Conservation (phyloP, 75 land plant genomes). For the Gnetum montanum region DNA sequence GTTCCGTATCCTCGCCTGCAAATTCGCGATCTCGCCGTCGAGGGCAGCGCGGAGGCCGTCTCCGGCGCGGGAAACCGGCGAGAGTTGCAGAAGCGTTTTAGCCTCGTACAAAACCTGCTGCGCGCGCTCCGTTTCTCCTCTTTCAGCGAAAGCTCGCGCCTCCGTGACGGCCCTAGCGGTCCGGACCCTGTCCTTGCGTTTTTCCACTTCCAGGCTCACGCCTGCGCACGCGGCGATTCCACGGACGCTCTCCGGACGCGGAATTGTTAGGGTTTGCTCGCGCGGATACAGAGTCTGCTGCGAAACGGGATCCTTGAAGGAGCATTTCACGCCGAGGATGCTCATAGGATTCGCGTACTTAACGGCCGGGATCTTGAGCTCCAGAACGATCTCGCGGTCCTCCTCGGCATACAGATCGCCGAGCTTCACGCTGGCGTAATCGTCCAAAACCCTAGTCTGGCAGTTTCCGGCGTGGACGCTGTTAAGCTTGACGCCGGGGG, state of each 20-base stretch:
- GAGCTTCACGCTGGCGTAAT: slow-evolving; percentile 9
- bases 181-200: slow-evolving; percentile 14
- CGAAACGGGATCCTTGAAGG: slow-evolving; percentile 14
- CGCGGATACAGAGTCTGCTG: slow-evolving; percentile 5
- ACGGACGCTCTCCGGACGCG: slow-evolving; percentile 13
- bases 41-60: slow-evolving; percentile 17
- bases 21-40: slow-evolving; percentile 20
- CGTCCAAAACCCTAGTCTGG: slow-evolving; percentile 3
- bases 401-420: slow-evolving; percentile 33
- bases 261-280: slow-evolving; percentile 13
- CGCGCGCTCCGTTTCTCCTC: slow-evolving; percentile 19
- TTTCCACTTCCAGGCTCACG: slow-evolving; percentile 13
- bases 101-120: slow-evolving; percentile 20
- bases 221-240: slow-evolving; percentile 11
- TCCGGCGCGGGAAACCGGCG: slow-evolving; percentile 4
- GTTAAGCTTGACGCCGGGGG: not conserved
- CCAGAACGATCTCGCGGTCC: slow-evolving; percentile 18
- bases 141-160: slow-evolving; percentile 25
- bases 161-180: slow-evolving; percentile 20
- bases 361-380: slow-evolving; percentile 15
- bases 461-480: slow-evolving; percentile 17
- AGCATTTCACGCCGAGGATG: slow-evolving; percentile 10
- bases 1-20: slow-evolving; percentile 22
- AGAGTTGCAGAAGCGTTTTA: slow-evolving; percentile 4
- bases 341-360: not conserved